These are phyloP conservation scores for Leptographium flavum DNA, from an alignment of 2,329 filamentous ascomycete genomes.

Conservation along the genomic window DNA sequence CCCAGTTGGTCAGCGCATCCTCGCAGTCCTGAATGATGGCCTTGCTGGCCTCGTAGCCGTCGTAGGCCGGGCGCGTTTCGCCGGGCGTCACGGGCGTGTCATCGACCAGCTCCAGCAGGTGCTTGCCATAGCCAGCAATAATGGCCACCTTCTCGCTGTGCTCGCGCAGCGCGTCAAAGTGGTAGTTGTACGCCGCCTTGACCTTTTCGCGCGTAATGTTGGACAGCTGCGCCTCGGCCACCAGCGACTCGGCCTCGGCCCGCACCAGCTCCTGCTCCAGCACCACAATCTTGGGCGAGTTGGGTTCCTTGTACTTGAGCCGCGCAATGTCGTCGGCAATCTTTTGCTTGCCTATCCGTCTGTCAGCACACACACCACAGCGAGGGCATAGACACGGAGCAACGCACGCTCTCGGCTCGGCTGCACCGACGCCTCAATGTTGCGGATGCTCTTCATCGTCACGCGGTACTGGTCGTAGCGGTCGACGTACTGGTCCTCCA, in stretches of 20 bases:
- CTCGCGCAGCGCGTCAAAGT: constrained; percentile 93
- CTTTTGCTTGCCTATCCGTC: constrained; percentile 78
- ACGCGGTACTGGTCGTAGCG: constrained; percentile 98
- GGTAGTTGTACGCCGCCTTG: constrained; percentile 95
- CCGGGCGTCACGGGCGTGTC: constrained; percentile 94
- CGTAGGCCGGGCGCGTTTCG: constrained; percentile 89
- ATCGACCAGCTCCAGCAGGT: constrained; percentile 91
- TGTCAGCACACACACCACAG: too few species aligned
- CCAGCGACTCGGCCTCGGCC: constrained; percentile 95
- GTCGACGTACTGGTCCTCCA: constrained; percentile 96
- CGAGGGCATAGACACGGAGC: too few species aligned
- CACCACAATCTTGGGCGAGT: constrained; percentile 93
- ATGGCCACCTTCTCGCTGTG: constrained; percentile 98
- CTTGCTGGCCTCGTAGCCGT: constrained; percentile 96
- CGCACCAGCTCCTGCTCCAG: constrained; percentile 97
- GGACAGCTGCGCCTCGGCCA: constrained; percentile 93
- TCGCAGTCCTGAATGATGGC: constrained; percentile 99
- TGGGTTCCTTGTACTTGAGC: constrained; percentile 98
- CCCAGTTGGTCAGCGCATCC: constrained; percentile 94
- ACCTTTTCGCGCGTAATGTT: constrained; percentile 99
- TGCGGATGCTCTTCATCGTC: constrained; percentile 98
- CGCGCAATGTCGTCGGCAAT: constrained; percentile 98
- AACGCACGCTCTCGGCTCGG: constrained; percentile 85
- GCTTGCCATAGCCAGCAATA: constrained; percentile 94
- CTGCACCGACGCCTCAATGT: constrained; percentile 97